These are phyloP conservation scores for Penicillium bialowiezense DNA, from an alignment of 495 filamentous ascomycete genomes.

Conservation along the genomic window DNA sequence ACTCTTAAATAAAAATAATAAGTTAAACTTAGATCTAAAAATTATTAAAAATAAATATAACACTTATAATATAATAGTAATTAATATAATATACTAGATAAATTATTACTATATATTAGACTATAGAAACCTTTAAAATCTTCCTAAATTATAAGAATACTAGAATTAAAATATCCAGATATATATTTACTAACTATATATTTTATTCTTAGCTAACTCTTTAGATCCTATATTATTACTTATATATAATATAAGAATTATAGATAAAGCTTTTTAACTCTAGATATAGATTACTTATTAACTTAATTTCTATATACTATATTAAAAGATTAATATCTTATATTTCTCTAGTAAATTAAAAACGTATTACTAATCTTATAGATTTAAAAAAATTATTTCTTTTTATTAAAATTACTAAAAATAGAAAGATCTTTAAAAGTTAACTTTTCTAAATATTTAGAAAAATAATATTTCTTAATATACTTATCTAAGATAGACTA, in stretches of 20 bases:
- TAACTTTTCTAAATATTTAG: background rate
- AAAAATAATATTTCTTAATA: slow-evolving; percentile 6
- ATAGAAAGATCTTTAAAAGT: background rate
- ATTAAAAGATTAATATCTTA: slow-evolving; percentile 2
- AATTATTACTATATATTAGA: slow-evolving; percentile 7
- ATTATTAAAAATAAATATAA: slow-evolving; percentile 7
- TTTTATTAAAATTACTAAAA: background rate
- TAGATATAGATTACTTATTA: background rate
- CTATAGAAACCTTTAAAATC: slow-evolving; percentile 12
- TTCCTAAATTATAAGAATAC: slow-evolving; percentile 8
- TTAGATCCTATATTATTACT: slow-evolving; percentile 6
- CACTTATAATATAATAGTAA: slow-evolving; percentile 1
- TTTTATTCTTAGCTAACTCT: background rate
- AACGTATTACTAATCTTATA: background rate
- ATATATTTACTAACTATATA: background rate
- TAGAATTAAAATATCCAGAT: slow-evolving; percentile 7
- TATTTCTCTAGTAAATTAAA: background rate
- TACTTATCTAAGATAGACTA: slow-evolving; percentile 5
- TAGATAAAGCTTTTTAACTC: background rate
- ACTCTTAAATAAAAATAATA: slow-evolving; percentile 6
- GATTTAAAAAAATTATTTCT: background rate
- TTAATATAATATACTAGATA: slow-evolving; percentile 5
- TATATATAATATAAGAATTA: slow-evolving; percentile 1
- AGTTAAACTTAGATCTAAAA: slow-evolving; percentile 3
- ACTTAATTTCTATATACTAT: background rate